phyloP scores from a whole-genome alignment of 345 rosid genomes.

The Lumnitzera racemosa region DNA sequence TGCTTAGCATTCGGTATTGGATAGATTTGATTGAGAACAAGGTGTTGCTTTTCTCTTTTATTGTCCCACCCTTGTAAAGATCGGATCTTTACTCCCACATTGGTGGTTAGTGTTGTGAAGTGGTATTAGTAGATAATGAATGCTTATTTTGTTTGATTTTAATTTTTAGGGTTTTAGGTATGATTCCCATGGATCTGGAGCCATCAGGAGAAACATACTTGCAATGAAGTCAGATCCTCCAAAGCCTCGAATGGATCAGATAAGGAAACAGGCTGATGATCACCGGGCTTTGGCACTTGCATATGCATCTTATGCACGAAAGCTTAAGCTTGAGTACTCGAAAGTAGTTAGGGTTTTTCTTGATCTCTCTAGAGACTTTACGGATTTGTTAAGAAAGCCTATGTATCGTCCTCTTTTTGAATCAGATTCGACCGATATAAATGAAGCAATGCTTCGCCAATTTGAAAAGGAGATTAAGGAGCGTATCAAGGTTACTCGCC shows the following conservation, averaged over 20 bases:
- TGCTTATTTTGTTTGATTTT: slow-evolving; percentile 1
- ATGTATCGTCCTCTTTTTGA: slow-evolving; percentile 47
- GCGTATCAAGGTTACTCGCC: slow-evolving; percentile 82
- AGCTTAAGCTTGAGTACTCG: slow-evolving; percentile 91
- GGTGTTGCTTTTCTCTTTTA: too few relatives aligned
- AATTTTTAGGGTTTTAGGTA: slow-evolving; percentile 32
- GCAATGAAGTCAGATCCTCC: slow-evolving; percentile 84
- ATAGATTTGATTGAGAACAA: too few relatives aligned
- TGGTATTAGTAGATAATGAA: too few relatives aligned
- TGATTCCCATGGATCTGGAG: slow-evolving; percentile 39
- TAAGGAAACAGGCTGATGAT: slow-evolving; percentile 93
- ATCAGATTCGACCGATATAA: slow-evolving; percentile 55
- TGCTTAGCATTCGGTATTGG: too few relatives aligned
- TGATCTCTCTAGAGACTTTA: slow-evolving; percentile 74
- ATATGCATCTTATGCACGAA: slow-evolving; percentile 85
- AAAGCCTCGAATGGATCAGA: slow-evolving; percentile 82
- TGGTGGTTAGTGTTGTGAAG: too few relatives aligned
- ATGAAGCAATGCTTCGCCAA: slow-evolving; percentile 55
- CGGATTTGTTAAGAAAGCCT: slow-evolving; percentile 76
- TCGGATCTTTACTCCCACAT: too few relatives aligned
- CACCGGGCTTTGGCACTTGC: slow-evolving; percentile 74
- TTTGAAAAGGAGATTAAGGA: slow-evolving; percentile 98
- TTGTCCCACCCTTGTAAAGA: too few relatives aligned
- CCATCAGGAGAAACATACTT: slow-evolving; percentile 61
- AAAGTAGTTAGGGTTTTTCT: slow-evolving; percentile 82